A percentile compares a stretch with the other conserved stretches of the same genome.
These are phyloP conservation scores for Urtica urens DNA, from an alignment of 306 rosid species.

Conservation along the genomic window DNA sequence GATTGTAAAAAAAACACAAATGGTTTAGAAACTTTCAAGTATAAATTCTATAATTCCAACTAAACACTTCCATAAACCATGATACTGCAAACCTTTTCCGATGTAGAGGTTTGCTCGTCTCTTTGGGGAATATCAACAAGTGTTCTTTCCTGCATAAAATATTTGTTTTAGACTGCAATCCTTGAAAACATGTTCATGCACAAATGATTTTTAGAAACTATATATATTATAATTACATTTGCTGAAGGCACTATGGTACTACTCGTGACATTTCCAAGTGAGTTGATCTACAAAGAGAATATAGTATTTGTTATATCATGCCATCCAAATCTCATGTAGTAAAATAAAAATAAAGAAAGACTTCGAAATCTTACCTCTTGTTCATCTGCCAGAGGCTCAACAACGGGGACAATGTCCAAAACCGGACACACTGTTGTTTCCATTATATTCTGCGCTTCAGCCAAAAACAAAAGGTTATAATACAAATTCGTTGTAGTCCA, in stretches of 20 bases:
- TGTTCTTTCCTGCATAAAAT: constrained; percentile 27
- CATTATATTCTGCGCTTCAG: no score
- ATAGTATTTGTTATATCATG: neutral
- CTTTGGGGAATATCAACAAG: constrained; percentile 10
- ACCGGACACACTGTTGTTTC: no score
- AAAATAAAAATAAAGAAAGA: neutral
- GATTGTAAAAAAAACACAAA: neutral
- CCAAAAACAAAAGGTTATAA: no score
- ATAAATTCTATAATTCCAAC: no score
- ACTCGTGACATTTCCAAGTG: constrained; percentile 12
- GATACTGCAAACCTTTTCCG: constrained; percentile 24
- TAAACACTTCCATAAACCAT: neutral
- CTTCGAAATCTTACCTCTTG: constrained; percentile 12
- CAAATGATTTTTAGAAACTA: constrained; percentile 3
- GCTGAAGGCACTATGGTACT: constrained; percentile 10
- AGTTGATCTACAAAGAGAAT: constrained; percentile 20
- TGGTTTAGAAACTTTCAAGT: neutral
- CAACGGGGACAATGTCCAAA: neutral
- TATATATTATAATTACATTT: constrained; percentile 9
- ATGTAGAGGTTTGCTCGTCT: constrained; percentile 12
- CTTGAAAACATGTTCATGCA: neutral
- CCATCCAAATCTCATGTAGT: no score
- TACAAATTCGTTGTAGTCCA: no score
- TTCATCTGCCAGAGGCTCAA: constrained; percentile 15
- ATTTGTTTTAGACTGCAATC: constrained; percentile 1